phyloP scores from a whole-genome alignment of 352 stramenopile species.

The Pythium aristosporum region DNA sequence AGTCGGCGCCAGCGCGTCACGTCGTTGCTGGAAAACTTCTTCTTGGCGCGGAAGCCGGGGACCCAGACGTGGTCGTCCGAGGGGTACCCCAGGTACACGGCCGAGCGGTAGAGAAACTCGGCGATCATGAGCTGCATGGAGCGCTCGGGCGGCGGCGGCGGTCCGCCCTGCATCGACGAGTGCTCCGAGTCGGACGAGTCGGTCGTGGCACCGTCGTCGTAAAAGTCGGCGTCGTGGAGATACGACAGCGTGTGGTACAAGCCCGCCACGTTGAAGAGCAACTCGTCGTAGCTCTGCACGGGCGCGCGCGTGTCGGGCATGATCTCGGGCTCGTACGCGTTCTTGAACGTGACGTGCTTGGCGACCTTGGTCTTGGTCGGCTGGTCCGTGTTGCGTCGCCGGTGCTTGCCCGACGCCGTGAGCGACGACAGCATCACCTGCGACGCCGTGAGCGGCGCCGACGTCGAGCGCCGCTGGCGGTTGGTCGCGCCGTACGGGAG shows the following conservation, averaged over 20 bases:
- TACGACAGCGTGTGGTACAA: constrained; percentile 28
- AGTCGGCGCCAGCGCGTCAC: constrained; percentile 74
- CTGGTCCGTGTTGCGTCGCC: constrained; percentile 8
- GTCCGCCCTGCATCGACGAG: neutral
- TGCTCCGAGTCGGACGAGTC: constrained; percentile 7
- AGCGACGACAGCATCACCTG: neutral
- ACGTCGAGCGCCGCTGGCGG: constrained; percentile 10
- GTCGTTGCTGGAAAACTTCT: constrained; percentile 73
- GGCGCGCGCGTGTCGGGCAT: constrained; percentile 14
- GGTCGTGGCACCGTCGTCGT: constrained; percentile 9
- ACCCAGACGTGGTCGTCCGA: constrained; percentile 56
- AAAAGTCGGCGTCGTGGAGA: constrained; percentile 21
- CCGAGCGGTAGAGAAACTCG: constrained; percentile 75
- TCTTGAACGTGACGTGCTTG: constrained; percentile 22
- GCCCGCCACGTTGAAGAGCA: constrained; percentile 26
- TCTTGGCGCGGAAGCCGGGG: constrained; percentile 61
- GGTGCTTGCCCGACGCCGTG: neutral
- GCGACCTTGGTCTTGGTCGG: neutral
- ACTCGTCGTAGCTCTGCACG: constrained; percentile 27
- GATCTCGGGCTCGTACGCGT: constrained; percentile 24
- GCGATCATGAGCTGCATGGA: constrained; percentile 80
- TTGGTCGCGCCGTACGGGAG: constrained; percentile 8
- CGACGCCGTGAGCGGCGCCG: neutral
- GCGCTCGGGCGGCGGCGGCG: constrained; percentile 34
- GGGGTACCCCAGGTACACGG: constrained; percentile 60